Percentiles rank a stretch among this genome's conserved stretches.
These are phyloP conservation scores for Rhizopus arrhizus DNA, from an alignment of 371 early-diverging fungal genomes.

Conservation along the genomic window DNA sequence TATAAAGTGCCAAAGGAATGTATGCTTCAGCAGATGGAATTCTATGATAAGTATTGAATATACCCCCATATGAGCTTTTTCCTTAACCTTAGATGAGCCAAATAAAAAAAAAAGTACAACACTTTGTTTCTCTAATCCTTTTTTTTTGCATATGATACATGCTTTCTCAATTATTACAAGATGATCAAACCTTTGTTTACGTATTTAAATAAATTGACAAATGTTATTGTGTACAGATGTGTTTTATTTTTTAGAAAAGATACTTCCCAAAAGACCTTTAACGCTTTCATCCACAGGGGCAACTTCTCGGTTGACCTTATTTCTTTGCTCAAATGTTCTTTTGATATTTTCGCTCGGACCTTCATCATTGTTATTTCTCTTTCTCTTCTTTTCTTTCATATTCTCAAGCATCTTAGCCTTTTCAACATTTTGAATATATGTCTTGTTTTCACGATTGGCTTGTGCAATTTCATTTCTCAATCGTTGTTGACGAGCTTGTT, in stretches of 20 bases:
- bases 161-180: too few relatives aligned
- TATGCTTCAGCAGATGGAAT: neutral
- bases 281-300: constrained; percentile 34
- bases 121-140: neutral
- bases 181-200: too few relatives aligned
- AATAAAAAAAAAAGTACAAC: neutral
- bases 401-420: constrained; percentile 80
- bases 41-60: neutral
- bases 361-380: constrained; percentile 31
- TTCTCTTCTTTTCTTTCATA: constrained; percentile 71
- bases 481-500: constrained; percentile 80
- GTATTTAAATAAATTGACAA: too few relatives aligned
- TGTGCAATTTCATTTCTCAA: constrained; percentile 85
- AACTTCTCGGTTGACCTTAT: constrained; percentile 42
- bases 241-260: constrained; percentile 38
- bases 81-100: neutral
- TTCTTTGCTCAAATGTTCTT: constrained; percentile 69
- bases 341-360: constrained; percentile 24
- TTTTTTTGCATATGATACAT: neutral
- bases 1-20: neutral
- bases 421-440: constrained; percentile 83
- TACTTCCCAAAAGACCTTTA: constrained; percentile 45
- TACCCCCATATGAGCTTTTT: neutral
- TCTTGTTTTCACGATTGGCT: constrained; percentile 83
- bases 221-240: neutral